phyloP scores from a whole-genome alignment of 2,329 filamentous ascomycete species.

The Graphium sp. region DNA sequence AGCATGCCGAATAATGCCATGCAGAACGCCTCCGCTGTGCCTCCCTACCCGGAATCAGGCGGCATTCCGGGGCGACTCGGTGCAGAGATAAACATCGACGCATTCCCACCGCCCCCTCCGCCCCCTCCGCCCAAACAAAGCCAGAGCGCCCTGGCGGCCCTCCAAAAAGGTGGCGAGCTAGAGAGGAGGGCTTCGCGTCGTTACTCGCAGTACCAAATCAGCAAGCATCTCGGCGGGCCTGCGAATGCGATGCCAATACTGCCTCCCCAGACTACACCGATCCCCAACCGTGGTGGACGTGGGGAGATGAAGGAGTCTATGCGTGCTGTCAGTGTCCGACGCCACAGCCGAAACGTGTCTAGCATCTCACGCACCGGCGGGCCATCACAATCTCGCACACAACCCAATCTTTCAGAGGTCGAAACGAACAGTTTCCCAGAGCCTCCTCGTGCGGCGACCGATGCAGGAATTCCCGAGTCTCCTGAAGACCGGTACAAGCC shows the following conservation, averaged over 20 bases:
- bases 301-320: constrained; percentile 70
- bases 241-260: constrained; percentile 77
- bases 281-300: constrained; percentile 73
- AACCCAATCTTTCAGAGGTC: constrained; percentile 4
- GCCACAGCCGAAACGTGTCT: constrained; percentile 30
- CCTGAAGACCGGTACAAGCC: constrained; percentile 47
- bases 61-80: constrained; percentile 20
- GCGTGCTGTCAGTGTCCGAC: constrained; percentile 42
- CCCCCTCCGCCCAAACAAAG: constrained; percentile 48
- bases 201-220: constrained; percentile 94
- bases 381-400: constrained; percentile 1
- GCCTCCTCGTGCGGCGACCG: constrained; percentile 1
- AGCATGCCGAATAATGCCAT: constrained; percentile 57
- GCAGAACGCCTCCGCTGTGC: constrained; percentile 59
- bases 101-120: constrained; percentile 54
- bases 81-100: constrained; percentile 40
- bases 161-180: constrained; percentile 83
- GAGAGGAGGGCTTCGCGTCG: constrained; percentile 82
- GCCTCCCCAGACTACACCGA: constrained; percentile 64
- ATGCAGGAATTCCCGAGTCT: constrained; percentile 20
- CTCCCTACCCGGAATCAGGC: constrained; percentile 48
- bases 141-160: constrained; percentile 73
- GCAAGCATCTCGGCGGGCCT: constrained; percentile 73
- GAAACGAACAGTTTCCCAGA: constrained; percentile 2
- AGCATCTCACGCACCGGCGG: constrained; percentile 19